Evolutionary conservation across 2,329 filamentous ascomycete genomes (phyloP), one percentile per base, ranked within the genome.

Genomic region (Colletotrichum gigasporum): DNA sequence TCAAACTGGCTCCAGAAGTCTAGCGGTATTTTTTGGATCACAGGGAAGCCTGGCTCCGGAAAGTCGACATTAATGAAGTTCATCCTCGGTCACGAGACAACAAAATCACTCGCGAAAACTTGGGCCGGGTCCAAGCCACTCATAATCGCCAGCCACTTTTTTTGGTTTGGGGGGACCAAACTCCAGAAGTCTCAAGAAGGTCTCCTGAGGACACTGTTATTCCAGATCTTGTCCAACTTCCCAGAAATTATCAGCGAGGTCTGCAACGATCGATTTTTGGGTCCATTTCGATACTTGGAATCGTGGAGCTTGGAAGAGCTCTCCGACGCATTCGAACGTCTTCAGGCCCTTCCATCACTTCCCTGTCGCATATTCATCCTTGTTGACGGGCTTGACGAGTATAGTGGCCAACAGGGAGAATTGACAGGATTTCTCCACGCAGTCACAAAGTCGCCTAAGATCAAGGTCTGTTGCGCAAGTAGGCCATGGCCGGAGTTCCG

Each of bases 31-130:
- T 78, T 76, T 52, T 78, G 75, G 78, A 73, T 80, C 35, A 78
- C 73, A 2, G 78, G 78, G 2, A 79, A 82, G 32, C 76, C 81
- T 3, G 82, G 82, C 0, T 79, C 79, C 0, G 82, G 82, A 1
- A 84, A 84, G 63, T 82, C 79, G 0, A 82, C 80, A 0, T 71
- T 83, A 2, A 81, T 82, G 71, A 76, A 78, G 18, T 76, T 76
- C 34, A 70, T 80, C 11, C 73, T 69, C 0, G 68, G 72, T 3
- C 72, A 76, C 18, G 39, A 48, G 1, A 74, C 34, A 0, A 77
- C 74, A 0, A 16, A 18, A 0, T 3, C 66, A 1, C 30, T 45
- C 3, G 63, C 79, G 0, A 2, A 30, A 7, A n/a, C 66, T 2
- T 84, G 80, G 81, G 73, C 78, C 0, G 67, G 41, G 0, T 56